Evolutionary conservation across 1,139 yeast species (phyloP).

Genomic region (Geotrichum macrosporum): DNA sequence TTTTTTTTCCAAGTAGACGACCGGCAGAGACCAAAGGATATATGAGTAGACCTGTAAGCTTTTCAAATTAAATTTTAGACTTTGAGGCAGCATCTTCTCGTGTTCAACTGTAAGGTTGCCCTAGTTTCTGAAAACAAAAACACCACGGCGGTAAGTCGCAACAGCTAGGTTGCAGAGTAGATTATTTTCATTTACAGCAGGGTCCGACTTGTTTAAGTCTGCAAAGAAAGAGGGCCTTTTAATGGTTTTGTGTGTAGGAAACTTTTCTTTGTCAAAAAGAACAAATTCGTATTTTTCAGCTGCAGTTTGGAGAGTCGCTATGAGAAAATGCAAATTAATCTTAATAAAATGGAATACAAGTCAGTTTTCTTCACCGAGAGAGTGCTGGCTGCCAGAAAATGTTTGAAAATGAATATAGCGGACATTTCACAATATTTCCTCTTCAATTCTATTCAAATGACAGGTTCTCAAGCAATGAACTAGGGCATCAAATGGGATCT

Average conservation of each 20-base stretch:
- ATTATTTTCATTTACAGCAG: conserved; percentile 46
- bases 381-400: too few species aligned
- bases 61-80: conserved; percentile 65
- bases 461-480: too few species aligned
- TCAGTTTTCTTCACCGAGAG: too few species aligned
- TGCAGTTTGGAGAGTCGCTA: too few species aligned
- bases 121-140: conserved; percentile 62
- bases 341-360: too few species aligned
- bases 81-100: conserved; percentile 50
- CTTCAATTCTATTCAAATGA: too few species aligned
- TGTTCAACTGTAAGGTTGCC: conserved; percentile 49
- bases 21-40: conserved; percentile 38
- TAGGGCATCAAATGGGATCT: too few species aligned
- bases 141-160: conserved; percentile 61
- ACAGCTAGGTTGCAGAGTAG: conserved; percentile 54
- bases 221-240: conserved; percentile 32
- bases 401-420: too few species aligned
- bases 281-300: conserved; percentile 8
- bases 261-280: conserved; percentile 15
- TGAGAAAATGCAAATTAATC: too few species aligned
- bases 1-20: conserved; percentile 28
- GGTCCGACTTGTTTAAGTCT: conserved; percentile 25
- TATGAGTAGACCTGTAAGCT: conserved; percentile 59
- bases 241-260: conserved; percentile 9
- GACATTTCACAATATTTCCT: too few species aligned